Evolutionary conservation across 768 basidiomycete genomes (phyloP).

Genomic region (Panellus pusillus): DNA sequence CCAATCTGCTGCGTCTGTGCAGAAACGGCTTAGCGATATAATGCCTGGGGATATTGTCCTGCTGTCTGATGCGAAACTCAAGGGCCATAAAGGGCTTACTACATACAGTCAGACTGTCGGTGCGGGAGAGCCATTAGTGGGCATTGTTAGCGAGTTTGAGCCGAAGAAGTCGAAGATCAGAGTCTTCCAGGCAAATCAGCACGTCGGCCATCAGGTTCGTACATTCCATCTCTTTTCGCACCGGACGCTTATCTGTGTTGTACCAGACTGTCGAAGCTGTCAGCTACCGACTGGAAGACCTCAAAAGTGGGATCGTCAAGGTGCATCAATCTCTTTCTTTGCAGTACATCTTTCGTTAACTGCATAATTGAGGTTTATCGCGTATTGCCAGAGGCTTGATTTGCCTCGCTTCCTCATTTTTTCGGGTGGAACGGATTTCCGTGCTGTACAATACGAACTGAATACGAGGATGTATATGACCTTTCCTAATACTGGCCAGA

Average conservation of each 20-base stretch:
- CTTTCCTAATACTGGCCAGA: too few relatives aligned
- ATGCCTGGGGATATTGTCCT: constrained; percentile 84
- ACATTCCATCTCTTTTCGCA: constrained; percentile 13
- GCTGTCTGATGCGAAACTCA: constrained; percentile 68
- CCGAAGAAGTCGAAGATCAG: constrained; percentile 83
- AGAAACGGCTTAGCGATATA: constrained; percentile 75
- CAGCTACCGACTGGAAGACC: constrained; percentile 87
- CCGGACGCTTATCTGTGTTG: neutral
- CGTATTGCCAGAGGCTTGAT: neutral
- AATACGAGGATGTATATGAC: too few relatives aligned
- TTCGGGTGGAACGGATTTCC: too few relatives aligned
- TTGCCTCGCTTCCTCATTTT: neutral
- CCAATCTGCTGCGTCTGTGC: constrained; percentile 66
- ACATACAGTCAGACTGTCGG: constrained; percentile 64
- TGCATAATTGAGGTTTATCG: too few relatives aligned
- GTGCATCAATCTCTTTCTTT: constrained; percentile 36
- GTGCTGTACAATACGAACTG: neutral
- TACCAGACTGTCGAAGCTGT: constrained; percentile 63
- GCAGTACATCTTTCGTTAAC: too few relatives aligned
- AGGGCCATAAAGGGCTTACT: constrained; percentile 81
- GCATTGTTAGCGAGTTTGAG: constrained; percentile 81
- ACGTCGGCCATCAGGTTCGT: constrained; percentile 78
- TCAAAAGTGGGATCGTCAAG: constrained; percentile 83
- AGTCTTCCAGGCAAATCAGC: constrained; percentile 85
- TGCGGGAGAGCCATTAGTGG: constrained; percentile 59